These are phyloP conservation scores for Hymenoscyphus fructigenus DNA, from an alignment of 2,329 filamentous ascomycete genomes.

Conservation along the genomic window DNA sequence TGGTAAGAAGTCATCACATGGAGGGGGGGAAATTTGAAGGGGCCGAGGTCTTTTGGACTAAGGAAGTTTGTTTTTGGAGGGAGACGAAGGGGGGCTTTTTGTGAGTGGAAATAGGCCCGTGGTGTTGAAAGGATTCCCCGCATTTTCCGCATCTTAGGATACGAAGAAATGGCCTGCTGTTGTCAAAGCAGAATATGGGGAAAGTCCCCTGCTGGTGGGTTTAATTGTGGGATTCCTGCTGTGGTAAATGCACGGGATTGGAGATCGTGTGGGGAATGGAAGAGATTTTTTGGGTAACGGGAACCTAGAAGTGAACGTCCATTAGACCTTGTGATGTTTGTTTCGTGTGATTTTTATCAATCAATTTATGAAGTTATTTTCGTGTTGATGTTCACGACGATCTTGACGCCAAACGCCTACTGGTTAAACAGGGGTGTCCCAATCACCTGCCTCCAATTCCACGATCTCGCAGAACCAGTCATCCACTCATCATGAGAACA, in stretches of 20 bases:
- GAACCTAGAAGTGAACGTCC: not conserved
- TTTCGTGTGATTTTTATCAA: not conserved
- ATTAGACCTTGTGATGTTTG: not conserved
- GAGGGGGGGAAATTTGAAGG: not conserved
- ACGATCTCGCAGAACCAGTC: not conserved
- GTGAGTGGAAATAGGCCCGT: no score
- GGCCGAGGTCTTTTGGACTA: not conserved
- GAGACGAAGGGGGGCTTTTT: no score
- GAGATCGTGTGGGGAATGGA: not conserved
- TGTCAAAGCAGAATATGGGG: not conserved
- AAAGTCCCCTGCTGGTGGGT: not conserved
- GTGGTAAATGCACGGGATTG: not conserved
- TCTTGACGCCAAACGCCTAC: not conserved
- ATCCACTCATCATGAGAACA: not conserved
- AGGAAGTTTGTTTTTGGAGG: no score
- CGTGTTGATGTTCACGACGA: not conserved
- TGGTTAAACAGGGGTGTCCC: constrained; percentile 2
- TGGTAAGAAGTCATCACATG: not conserved
- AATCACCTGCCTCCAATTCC: constrained; percentile 1
- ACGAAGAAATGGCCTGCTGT: no score
- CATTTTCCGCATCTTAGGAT: no score
- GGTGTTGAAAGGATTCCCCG: no score
- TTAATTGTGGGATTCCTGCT: not conserved
- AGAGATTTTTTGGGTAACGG: not conserved
- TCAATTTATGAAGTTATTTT: not conserved